Percentiles rank a stretch among this genome's conserved stretches.
Evolutionary conservation across 192 early-diverging fungal species (phyloP).

Genomic region (Coemansia aciculifera): DNA sequence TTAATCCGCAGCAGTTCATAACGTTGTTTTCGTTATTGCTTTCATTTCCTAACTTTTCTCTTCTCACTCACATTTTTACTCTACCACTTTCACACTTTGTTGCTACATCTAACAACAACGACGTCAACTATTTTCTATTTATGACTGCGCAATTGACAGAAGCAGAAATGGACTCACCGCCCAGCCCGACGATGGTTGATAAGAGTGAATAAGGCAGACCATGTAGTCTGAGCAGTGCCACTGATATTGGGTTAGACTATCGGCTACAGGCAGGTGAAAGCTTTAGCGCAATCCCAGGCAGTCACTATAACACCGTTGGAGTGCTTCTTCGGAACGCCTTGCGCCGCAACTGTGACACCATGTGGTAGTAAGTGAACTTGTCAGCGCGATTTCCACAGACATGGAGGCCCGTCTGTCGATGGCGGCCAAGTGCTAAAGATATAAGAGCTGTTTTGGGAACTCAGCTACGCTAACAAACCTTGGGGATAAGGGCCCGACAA

Average conservation of each 20-base stretch:
- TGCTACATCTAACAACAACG: too few species aligned
- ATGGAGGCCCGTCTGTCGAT: neutral
- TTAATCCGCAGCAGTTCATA: too few species aligned
- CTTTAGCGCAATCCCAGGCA: neutral
- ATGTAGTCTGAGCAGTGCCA: neutral
- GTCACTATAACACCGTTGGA: neutral
- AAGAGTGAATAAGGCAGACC: too few species aligned
- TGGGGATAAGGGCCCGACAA: too few species aligned
- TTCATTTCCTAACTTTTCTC: too few species aligned
- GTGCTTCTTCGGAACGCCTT: too few species aligned
- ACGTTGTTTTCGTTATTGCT: too few species aligned
- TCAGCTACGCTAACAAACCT: neutral
- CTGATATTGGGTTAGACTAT: neutral
- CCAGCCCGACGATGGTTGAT: too few species aligned
- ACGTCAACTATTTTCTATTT: neutral
- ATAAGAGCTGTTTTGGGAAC: neutral
- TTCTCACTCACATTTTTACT: too few species aligned
- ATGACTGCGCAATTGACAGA: neutral
- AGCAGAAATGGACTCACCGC: too few species aligned
- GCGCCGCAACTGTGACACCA: too few species aligned
- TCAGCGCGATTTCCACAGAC: neutral
- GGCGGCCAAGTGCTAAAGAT: neutral
- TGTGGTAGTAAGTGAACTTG: neutral
- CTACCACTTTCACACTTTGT: too few species aligned
- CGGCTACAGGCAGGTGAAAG: neutral